A percentile compares a stretch with the other conserved stretches of the same genome.
These are phyloP conservation scores for Dysphania ambrosioides DNA, from an alignment of 148 eudicot genomes.

Conservation along the genomic window DNA sequence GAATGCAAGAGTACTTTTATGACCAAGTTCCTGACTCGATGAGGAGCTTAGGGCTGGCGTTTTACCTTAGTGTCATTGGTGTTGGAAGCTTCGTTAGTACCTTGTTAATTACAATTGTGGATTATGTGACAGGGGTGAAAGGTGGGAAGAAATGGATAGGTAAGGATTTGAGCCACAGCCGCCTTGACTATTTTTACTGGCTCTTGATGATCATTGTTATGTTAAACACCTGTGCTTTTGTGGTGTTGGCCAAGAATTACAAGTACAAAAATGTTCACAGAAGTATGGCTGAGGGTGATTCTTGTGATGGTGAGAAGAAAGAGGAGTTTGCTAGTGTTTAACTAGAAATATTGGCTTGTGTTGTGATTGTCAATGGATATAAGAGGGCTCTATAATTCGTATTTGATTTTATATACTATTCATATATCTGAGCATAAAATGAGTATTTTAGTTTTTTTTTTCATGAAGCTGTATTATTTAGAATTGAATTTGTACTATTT, in stretches of 20 bases:
- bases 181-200: constrained; percentile 45
- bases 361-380: no score
- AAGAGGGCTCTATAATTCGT: no score
- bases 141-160: constrained; percentile 50
- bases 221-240: constrained; percentile 29
- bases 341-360: no score
- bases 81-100: constrained; percentile 44
- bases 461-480: no score
- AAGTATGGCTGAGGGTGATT: constrained; percentile 1
- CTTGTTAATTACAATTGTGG: constrained; percentile 35
- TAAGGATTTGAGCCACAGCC: constrained; percentile 41
- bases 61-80: constrained; percentile 54
- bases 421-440: no score
- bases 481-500: no score
- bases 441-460: no score
- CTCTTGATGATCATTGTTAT: constrained; percentile 29
- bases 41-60: constrained; percentile 64
- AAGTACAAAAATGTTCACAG: constrained; percentile 37
- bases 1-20: constrained; percentile 65
- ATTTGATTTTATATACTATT: no score
- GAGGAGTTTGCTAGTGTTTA: background rate
- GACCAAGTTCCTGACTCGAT: constrained; percentile 68
- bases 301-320: background rate
- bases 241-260: constrained; percentile 31
- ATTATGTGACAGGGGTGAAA: constrained; percentile 30